Percentiles rank a stretch among this genome's conserved stretches.
phyloP scores from a whole-genome alignment of 2,329 filamentous ascomycete genomes.

The Penicillium janthinellum region DNA sequence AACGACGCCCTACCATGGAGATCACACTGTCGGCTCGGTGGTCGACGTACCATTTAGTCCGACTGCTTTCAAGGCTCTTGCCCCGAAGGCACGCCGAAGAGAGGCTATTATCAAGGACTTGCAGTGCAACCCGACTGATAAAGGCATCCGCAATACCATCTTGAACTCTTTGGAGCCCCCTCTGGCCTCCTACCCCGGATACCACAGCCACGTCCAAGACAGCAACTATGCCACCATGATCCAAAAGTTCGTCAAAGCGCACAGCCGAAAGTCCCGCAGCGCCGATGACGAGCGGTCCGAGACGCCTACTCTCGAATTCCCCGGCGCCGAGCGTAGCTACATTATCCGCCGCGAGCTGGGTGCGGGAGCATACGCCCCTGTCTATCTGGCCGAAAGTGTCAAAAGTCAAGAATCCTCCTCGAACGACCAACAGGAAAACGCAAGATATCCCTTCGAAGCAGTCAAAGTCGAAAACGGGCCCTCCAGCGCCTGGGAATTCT shows the following conservation, averaged over 20 bases:
- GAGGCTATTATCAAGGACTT: conserved; percentile 75
- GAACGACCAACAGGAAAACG: conserved; percentile 28
- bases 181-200: conserved; percentile 74
- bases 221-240: conserved; percentile 74
- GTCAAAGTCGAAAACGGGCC: conserved; percentile 88
- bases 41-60: conserved; percentile 43
- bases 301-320: conserved; percentile 68
- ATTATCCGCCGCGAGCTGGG: conserved; percentile 83
- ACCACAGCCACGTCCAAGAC: conserved; percentile 68
- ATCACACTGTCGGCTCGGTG: conserved; percentile 39
- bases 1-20: conserved; percentile 57
- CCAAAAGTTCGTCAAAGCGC: conserved; percentile 74
- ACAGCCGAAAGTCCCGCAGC: conserved; percentile 53
- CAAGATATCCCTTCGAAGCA: conserved; percentile 70
- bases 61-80: conserved; percentile 40
- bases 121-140: conserved; percentile 88
- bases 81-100: conserved; percentile 31
- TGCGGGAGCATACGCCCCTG: conserved; percentile 90
- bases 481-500: conserved; percentile 90
- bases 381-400: conserved; percentile 83
- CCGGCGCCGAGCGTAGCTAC: conserved; percentile 67
- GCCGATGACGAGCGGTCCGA: conserved; percentile 62
- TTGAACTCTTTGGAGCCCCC: conserved; percentile 73
- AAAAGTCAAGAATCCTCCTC: conserved; percentile 50
- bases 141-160: conserved; percentile 72